These are phyloP conservation scores for Neurospora intermedia DNA, from an alignment of 495 filamentous ascomycete genomes.

Conservation along the genomic window DNA sequence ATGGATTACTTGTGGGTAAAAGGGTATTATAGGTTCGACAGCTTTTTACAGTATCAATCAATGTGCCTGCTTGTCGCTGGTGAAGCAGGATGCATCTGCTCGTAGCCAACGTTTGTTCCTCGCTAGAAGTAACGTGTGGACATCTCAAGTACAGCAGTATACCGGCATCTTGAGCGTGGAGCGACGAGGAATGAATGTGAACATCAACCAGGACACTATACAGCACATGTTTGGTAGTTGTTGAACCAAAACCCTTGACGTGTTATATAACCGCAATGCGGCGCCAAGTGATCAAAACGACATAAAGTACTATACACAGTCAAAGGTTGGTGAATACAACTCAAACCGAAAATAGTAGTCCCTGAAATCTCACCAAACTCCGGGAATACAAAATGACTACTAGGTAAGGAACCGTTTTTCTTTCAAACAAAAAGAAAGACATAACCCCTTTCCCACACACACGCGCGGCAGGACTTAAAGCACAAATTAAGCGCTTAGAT, in stretches of 20 bases:
- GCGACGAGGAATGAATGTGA: not conserved
- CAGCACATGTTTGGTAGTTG: not conserved
- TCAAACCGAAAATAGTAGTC: not conserved
- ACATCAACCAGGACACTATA: not conserved
- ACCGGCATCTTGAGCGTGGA: not conserved
- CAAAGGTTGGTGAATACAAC: not conserved
- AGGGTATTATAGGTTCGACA: not conserved
- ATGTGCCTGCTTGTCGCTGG: not conserved
- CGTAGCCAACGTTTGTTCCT: not conserved
- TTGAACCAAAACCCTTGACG: not conserved
- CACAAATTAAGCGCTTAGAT: not conserved
- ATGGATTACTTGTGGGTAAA: not conserved
- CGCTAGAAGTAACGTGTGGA: not conserved
- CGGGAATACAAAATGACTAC: not conserved
- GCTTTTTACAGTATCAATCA: not conserved
- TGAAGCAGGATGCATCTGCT: not conserved
- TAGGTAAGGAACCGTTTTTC: not conserved
- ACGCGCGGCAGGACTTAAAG: not conserved
- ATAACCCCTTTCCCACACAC: not conserved
- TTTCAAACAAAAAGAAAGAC: too few relatives aligned
- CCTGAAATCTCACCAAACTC: not conserved
- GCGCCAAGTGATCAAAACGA: not conserved
- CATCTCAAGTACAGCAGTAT: not conserved
- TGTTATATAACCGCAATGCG: not conserved
- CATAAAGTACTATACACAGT: not conserved